These are phyloP conservation scores for Detonula confervacea DNA, from an alignment of 352 stramenopile species.

Conservation along the genomic window DNA sequence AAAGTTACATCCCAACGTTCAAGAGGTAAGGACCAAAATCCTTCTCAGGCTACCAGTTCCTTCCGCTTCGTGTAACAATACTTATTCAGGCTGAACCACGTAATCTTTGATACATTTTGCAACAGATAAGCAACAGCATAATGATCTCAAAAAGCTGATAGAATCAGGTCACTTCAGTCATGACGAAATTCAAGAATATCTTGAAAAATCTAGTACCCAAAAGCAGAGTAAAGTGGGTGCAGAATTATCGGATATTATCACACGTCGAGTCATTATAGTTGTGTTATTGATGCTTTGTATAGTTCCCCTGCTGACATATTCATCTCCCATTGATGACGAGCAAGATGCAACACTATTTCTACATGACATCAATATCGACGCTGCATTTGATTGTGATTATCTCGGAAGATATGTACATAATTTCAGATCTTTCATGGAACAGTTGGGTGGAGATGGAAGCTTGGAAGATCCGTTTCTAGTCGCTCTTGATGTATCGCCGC, in stretches of 20 bases:
- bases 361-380: slow-evolving; percentile 58
- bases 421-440: slow-evolving; percentile 59
- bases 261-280: slow-evolving; percentile 91
- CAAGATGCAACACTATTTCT: slow-evolving; percentile 52
- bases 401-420: slow-evolving; percentile 42
- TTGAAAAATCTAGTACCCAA: slow-evolving; percentile 56
- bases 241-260: slow-evolving; percentile 94
- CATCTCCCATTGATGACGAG: slow-evolving; percentile 53
- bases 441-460: slow-evolving; percentile 28
- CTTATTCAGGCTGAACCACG: neutral
- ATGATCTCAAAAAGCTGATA: slow-evolving; percentile 53
- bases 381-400: slow-evolving; percentile 53
- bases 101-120: neutral
- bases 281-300: slow-evolving; percentile 85
- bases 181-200: slow-evolving; percentile 56
- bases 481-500: slow-evolving; percentile 47
- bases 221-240: slow-evolving; percentile 90
- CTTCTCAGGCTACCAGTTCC: neutral
- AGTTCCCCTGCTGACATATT: slow-evolving; percentile 79
- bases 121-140: slow-evolving; percentile 50
- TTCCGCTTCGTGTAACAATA: neutral
- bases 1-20: slow-evolving; percentile 71
- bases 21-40: slow-evolving; percentile 31
- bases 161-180: slow-evolving; percentile 58
- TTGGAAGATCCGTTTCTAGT: slow-evolving; percentile 52